These are phyloP conservation scores for Trichoderma hamatum DNA, from an alignment of 2,329 filamentous ascomycete species.

Conservation along the genomic window DNA sequence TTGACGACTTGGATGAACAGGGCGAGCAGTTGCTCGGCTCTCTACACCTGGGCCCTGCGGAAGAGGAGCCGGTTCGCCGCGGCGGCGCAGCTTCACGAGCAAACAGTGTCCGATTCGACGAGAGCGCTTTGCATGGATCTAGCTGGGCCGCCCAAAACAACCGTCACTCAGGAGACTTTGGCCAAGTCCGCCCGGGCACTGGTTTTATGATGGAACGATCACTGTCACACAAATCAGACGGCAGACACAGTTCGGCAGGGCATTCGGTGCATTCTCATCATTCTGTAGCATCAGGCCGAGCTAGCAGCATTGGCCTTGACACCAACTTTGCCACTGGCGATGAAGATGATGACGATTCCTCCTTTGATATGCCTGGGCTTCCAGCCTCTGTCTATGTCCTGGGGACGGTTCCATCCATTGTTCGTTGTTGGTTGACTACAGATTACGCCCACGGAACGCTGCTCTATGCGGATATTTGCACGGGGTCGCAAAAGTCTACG, in stretches of 20 bases:
- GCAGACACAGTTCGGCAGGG: slow-evolving; percentile 89
- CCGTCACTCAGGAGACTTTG: slow-evolving; percentile 81
- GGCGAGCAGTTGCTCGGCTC: slow-evolving; percentile 77
- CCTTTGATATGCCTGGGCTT: slow-evolving; percentile 71
- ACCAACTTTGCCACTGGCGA: slow-evolving; percentile 64
- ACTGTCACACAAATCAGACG: slow-evolving; percentile 93
- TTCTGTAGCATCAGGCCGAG: slow-evolving; percentile 76
- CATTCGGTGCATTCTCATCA: slow-evolving; percentile 70
- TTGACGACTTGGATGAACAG: slow-evolving; percentile 88
- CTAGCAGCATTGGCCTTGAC: slow-evolving; percentile 86
- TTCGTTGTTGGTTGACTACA: slow-evolving; percentile 91
- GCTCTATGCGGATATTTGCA: slow-evolving; percentile 89
- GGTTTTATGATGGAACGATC: slow-evolving; percentile 89
- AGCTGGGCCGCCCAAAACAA: slow-evolving; percentile 79
- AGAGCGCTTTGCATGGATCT: slow-evolving; percentile 86
- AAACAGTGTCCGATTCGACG: slow-evolving; percentile 96
- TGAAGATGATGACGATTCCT: slow-evolving; percentile 68
- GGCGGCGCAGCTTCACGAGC: slow-evolving; percentile 88
- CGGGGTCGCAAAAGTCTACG: slow-evolving; percentile 86
- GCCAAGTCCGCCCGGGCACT: slow-evolving; percentile 74
- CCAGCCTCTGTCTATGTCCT: slow-evolving; percentile 84
- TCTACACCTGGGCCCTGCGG: slow-evolving; percentile 76
- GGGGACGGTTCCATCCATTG: slow-evolving; percentile 88
- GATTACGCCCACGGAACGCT: slow-evolving; percentile 88
- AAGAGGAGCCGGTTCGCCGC: slow-evolving; percentile 82